phyloP scores from a whole-genome alignment of 1,284 basidiomycete genomes.

The Ustilago sp. region DNA sequence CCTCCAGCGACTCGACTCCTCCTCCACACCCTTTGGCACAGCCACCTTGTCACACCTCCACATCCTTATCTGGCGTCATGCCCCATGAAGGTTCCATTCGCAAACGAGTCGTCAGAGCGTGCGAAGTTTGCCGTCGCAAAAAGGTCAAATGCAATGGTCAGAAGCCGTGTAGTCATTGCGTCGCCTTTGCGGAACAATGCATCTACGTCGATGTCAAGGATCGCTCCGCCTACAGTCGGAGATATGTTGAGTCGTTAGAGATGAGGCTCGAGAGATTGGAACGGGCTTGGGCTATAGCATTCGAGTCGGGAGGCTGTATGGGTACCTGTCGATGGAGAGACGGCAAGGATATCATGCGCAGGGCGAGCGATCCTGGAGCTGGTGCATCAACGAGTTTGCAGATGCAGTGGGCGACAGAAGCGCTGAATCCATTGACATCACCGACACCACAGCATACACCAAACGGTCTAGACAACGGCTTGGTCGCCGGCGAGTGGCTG shows the following conservation, averaged over 20 bases:
- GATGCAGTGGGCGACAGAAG: not conserved
- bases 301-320: not conserved
- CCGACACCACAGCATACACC: not conserved
- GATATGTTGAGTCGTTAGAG: conserved; percentile 55
- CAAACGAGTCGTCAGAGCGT: conserved; percentile 49
- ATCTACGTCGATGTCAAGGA: conserved; percentile 50
- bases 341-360: not conserved
- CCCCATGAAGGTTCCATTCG: conserved; percentile 32
- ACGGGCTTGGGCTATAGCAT: conserved; percentile 1
- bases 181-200: conserved; percentile 46
- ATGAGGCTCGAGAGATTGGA: conserved; percentile 42
- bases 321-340: not conserved
- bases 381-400: not conserved
- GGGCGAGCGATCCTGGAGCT: conserved; percentile 13
- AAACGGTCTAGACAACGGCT: not conserved
- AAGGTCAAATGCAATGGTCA: conserved; percentile 60
- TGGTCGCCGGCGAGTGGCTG: not conserved
- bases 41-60: not conserved
- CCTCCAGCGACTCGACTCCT: conserved; percentile 10
- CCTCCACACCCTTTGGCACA: conserved; percentile 5
- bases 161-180: conserved; percentile 52
- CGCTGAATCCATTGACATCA: not conserved
- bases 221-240: conserved; percentile 46
- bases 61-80: not conserved
- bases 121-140: conserved; percentile 55